These are phyloP conservation scores for Sesbania bispinosa DNA, from an alignment of 306 rosid species.

Conservation along the genomic window DNA sequence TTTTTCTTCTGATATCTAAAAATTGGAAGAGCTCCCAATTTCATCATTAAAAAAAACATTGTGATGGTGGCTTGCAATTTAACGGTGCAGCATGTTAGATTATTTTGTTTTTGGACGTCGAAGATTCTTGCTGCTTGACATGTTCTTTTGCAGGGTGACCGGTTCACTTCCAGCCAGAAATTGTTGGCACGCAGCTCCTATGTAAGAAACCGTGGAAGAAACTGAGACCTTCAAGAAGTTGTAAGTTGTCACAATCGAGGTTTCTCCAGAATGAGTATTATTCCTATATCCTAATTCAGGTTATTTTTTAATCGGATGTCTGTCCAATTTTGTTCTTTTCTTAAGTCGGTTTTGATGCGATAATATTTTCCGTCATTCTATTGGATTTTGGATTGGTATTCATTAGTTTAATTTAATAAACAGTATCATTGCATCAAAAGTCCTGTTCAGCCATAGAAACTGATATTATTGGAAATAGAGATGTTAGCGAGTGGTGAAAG, in stretches of 20 bases:
- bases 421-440: slow-evolving; percentile 8
- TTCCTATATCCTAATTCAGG: background rate
- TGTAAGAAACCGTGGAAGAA: slow-evolving; percentile 70
- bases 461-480: background rate
- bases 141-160: slow-evolving; percentile 71
- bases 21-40: background rate
- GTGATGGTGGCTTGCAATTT: slow-evolving; percentile 1
- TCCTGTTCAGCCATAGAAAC: slow-evolving; percentile 6
- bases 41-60: slow-evolving; percentile 4
- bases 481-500: slow-evolving; percentile 1
- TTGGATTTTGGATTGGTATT: slow-evolving; percentile 23
- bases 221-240: slow-evolving; percentile 31
- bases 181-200: slow-evolving; percentile 56
- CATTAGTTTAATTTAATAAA: slow-evolving; percentile 27
- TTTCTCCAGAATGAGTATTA: slow-evolving; percentile 22
- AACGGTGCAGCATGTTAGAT: background rate
- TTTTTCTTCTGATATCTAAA: background rate
- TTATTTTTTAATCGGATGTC: background rate
- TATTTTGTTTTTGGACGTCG: slow-evolving; percentile 3
- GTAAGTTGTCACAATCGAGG: background rate
- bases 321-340: background rate
- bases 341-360: slow-evolving; percentile 10
- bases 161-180: slow-evolving; percentile 53
- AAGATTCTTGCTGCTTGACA: slow-evolving; percentile 17
- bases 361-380: background rate